Conservation (phyloP, 139 green algal genomes). For the Volvox africanus region DNA sequence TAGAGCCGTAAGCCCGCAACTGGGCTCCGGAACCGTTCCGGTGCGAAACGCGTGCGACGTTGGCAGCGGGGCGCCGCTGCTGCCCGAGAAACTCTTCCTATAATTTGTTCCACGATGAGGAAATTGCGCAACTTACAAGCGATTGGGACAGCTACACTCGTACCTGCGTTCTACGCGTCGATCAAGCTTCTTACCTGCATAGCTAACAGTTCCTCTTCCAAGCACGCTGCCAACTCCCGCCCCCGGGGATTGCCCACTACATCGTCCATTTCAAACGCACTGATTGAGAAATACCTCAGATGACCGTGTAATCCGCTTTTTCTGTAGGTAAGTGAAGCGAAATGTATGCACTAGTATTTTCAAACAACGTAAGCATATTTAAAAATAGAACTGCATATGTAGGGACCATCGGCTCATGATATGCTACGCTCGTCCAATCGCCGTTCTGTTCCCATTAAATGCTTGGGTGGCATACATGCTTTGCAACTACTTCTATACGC, state of each 20-base stretch:
- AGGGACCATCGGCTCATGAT: no score
- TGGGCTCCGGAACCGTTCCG: conserved; percentile 2
- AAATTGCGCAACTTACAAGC: background rate
- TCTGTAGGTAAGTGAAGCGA: no score
- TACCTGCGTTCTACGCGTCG: background rate
- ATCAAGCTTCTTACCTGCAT: conserved; percentile 1
- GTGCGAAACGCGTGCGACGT: background rate
- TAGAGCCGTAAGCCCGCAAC: background rate
- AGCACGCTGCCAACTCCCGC: background rate
- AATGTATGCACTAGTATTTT: no score
- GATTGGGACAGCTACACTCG: background rate
- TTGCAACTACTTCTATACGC: background rate
- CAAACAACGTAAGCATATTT: no score
- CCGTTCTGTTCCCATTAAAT: background rate
- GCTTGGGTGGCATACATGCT: background rate
- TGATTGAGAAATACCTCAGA: no score
- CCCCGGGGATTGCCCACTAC: background rate
- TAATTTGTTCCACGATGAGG: background rate
- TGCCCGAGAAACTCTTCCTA: conserved; percentile 25
- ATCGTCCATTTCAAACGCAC: background rate
- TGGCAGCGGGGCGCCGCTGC: background rate
- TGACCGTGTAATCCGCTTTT: no score
- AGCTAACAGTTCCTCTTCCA: conserved; percentile 10
- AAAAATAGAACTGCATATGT: no score
- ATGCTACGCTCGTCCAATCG: conserved; percentile 1